Percentiles rank a stretch among this genome's conserved stretches.
Conservation (phyloP, 2,329 filamentous ascomycete species). For the Ophiocordyceps sinensis region DNA sequence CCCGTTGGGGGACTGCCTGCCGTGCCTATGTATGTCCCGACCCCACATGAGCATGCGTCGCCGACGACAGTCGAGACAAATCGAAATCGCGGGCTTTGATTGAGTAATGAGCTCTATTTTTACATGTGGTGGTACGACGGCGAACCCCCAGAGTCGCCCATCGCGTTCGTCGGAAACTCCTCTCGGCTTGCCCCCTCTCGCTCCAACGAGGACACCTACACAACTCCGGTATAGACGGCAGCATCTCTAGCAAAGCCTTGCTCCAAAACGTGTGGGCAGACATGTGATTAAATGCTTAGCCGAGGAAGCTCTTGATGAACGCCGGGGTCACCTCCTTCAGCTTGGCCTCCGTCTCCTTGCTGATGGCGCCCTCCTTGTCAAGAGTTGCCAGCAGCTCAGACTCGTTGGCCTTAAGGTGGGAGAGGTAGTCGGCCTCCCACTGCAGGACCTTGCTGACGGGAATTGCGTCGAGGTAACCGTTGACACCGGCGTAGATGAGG, state of each 20-base stretch:
- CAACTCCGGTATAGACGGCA: constrained; percentile 33
- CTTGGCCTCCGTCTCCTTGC: constrained; percentile 82
- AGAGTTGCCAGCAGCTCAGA: constrained; percentile 69
- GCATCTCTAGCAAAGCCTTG: constrained; percentile 19
- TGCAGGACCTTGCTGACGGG: constrained; percentile 82
- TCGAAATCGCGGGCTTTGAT: constrained; percentile 45
- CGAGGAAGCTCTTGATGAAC: constrained; percentile 90
- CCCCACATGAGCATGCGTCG: too few relatives aligned
- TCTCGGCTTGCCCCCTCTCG: constrained; percentile 25
- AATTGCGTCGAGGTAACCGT: constrained; percentile 79
- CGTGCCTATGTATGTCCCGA: too few relatives aligned
- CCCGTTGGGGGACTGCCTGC: too few relatives aligned
- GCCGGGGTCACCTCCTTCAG: constrained; percentile 59
- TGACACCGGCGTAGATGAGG: constrained; percentile 98
- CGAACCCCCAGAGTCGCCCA: constrained; percentile 27
- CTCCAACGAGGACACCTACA: constrained; percentile 31
- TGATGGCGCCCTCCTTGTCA: constrained; percentile 88
- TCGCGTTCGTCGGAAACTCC: constrained; percentile 27
- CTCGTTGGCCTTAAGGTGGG: constrained; percentile 87
- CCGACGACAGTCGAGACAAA: too few relatives aligned
- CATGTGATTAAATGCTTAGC: constrained; percentile 27
- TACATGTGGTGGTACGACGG: constrained; percentile 43
- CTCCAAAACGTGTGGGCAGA: constrained; percentile 15
- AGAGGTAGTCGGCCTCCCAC: constrained; percentile 92
- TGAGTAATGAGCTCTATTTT: constrained; percentile 48